Base-by-base conservation (phyloP, 2,329 filamentous ascomycete genomes). In the Fusarium duplospermum region DNA sequence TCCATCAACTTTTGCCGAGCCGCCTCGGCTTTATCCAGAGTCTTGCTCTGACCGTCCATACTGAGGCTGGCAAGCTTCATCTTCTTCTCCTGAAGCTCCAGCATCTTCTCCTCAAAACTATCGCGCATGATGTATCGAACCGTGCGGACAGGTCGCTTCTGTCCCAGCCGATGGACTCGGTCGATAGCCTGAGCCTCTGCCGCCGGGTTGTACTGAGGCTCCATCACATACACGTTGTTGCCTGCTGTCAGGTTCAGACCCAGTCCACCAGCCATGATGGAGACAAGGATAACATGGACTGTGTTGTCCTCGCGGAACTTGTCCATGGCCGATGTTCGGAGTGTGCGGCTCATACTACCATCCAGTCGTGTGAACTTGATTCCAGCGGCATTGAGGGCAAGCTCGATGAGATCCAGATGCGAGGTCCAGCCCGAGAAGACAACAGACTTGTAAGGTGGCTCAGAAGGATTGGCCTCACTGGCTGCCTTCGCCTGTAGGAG, bases 381-480 rank as follows among this genome's bases (percentile, higher is more conserved):
- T 11, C 88, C 86, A 13, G 88, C 88, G 59, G 90, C 87, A 33
- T 90, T 87, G 16, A 98, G 88, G 0, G 95, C 96, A 59, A 94
- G 87, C 80, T 96, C 91, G 75, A 99, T 97, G 22, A 99, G 89
- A 81, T 98, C 95, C 18, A 99, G 90, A 80, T 98, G 95, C 0
- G 93, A 92, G 0, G 96, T 98, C 95, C 96, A 98, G n/a, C 92
- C 92, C 0, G 95, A 98, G 83, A 98, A 98, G 8, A 99, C 91
- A 16, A 99, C 95, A 29, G 94, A 96, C 82, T 98, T 98, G 83
- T 94, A 93, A 0, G 95, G 95, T 1, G 90, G 89, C 78, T 95
- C 90, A 13, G 89, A 84, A 0, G 91, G 89, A 11, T 89, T 86
- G 0, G 84, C 84, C 40, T 88, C 87, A 69, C 91, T 94, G 79